These are phyloP conservation scores for Floccularia luteovirens DNA, from an alignment of 768 basidiomycete species.

Conservation along the genomic window DNA sequence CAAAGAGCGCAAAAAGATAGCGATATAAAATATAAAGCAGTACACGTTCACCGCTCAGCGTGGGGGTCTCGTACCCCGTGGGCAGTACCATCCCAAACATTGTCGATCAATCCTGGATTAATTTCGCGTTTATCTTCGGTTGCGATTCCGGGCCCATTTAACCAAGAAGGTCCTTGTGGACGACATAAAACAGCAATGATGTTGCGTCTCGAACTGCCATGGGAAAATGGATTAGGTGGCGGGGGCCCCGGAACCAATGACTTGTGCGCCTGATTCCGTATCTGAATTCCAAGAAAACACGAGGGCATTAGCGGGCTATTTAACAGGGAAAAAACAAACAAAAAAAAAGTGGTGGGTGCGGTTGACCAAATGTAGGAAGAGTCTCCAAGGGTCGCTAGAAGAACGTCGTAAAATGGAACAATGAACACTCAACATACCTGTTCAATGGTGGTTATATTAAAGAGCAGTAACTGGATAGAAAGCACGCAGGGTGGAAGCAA, in stretches of 20 bases:
- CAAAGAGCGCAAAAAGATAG: too few relatives aligned
- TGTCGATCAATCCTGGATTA: conserved; percentile 52
- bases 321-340: too few relatives aligned
- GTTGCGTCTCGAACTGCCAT: conserved; percentile 71
- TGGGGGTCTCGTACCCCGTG: too few relatives aligned
- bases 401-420: too few relatives aligned
- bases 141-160: conserved; percentile 50
- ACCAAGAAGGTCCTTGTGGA: conserved; percentile 75
- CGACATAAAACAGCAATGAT: conserved; percentile 71
- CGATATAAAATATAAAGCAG: too few relatives aligned
- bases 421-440: conserved; percentile 59
- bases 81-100: conserved; percentile 5
- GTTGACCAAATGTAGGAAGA: too few relatives aligned
- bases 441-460: conserved; percentile 95
- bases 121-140: conserved; percentile 68
- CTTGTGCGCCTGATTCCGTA: conserved; percentile 80
- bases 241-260: conserved; percentile 52
- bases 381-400: too few relatives aligned
- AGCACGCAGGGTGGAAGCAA: background rate
- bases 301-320: too few relatives aligned
- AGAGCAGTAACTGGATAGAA: conserved; percentile 52
- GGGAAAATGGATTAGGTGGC: conserved; percentile 84
- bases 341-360: too few relatives aligned
- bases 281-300: conserved; percentile 35
- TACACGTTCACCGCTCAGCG: too few relatives aligned